These are phyloP conservation scores for Penstemon newberryi DNA, from an alignment of 257 asterid species.

Conservation along the genomic window DNA sequence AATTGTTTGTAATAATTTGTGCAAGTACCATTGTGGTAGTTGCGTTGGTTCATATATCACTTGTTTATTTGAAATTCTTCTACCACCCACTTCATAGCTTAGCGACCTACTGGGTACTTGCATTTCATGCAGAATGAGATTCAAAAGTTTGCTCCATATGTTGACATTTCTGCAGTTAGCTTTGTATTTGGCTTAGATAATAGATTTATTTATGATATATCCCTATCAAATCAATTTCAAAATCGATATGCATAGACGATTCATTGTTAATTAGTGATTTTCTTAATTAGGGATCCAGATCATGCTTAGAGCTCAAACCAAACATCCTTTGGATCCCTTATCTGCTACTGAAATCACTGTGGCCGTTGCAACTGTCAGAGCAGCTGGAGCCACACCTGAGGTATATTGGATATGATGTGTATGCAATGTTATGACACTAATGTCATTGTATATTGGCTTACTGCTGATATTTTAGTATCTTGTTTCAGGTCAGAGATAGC, in stretches of 20 bases:
- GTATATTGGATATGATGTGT: constrained; percentile 34
- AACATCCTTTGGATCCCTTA: constrained; percentile 94
- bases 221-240: constrained; percentile 2
- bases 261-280: constrained; percentile 19
- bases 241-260: not conserved
- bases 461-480: constrained; percentile 12
- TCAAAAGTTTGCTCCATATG: constrained; percentile 8
- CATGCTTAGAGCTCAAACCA: constrained; percentile 68
- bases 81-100: not conserved
- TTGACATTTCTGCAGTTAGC: not conserved
- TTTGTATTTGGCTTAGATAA: constrained; percentile 21
- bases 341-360: constrained; percentile 88
- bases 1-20: not conserved
- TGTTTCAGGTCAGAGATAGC: constrained; percentile 84
- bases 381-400: constrained; percentile 99
- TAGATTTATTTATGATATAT: constrained; percentile 20
- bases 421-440: not conserved
- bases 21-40: not conserved
- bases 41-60: constrained; percentile 14
- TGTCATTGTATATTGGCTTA: constrained; percentile 7
- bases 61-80: constrained; percentile 14
- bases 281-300: constrained; percentile 55
- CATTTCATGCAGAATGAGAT: not conserved
- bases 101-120: constrained; percentile 1
- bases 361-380: constrained; percentile 92